phyloP scores from a whole-genome alignment of 2,329 filamentous ascomycete genomes.

The Cordyceps fumosorosea region DNA sequence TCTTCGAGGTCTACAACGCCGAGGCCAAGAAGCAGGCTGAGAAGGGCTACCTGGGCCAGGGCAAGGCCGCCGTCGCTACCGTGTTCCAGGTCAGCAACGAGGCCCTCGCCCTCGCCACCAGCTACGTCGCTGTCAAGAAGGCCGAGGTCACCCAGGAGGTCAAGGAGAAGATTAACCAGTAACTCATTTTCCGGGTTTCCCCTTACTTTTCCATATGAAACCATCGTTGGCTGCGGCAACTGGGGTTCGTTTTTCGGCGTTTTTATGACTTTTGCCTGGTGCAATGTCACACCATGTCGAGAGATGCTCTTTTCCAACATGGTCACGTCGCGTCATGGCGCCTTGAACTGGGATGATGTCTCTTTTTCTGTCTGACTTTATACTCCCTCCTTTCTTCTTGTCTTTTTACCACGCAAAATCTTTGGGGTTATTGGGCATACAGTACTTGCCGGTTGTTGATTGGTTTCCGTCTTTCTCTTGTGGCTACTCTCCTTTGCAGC shows the following conservation, averaged over 20 bases:
- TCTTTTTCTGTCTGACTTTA: neutral
- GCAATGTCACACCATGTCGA: conserved; percentile 1
- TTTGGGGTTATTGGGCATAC: conserved; percentile 7
- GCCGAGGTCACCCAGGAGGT: conserved; percentile 48
- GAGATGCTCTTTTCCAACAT: neutral
- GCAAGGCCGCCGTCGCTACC: conserved; percentile 65
- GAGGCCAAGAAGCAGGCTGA: conserved; percentile 59
- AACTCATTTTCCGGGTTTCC: conserved; percentile 15
- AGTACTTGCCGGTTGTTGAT: conserved; percentile 11
- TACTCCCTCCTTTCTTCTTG: neutral
- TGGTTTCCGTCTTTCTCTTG: conserved; percentile 9
- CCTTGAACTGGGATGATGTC: neutral
- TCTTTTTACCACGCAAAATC: neutral
- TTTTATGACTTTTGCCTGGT: conserved; percentile 3
- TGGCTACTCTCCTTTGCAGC: neutral
- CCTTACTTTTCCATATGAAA: neutral
- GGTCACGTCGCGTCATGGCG: neutral
- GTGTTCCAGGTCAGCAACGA: conserved; percentile 61
- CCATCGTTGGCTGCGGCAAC: neutral
- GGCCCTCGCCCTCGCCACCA: conserved; percentile 53
- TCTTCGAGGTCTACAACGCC: conserved; percentile 48
- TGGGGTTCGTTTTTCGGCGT: conserved; percentile 2
- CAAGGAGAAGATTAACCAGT: conserved; percentile 46
- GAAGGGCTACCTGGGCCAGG: conserved; percentile 57
- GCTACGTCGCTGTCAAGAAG: conserved; percentile 56